Evolutionary conservation across 306 rosid species (phyloP).

Genomic region (Fagus sylvatica): DNA sequence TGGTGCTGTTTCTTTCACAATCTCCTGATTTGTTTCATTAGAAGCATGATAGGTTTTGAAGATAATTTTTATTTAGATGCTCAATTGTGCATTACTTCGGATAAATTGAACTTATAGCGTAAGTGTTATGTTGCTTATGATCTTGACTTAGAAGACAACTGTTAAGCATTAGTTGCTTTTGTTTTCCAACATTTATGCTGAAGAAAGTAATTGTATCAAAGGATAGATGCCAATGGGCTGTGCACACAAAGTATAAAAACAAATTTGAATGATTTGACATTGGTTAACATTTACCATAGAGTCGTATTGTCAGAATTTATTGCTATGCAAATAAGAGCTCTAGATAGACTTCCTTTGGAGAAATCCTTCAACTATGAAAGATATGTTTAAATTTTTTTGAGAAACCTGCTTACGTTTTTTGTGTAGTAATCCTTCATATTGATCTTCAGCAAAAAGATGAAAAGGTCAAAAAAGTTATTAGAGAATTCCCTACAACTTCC

Average conservation of each 20-base stretch:
- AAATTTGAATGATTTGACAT: neutral
- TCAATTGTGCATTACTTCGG: neutral
- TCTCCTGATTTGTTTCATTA: slow-evolving; percentile 10
- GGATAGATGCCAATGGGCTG: neutral
- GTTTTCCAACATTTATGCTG: neutral
- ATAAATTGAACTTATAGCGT: neutral
- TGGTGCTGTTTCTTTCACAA: slow-evolving; percentile 5
- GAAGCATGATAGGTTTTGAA: neutral
- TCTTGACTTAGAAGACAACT: neutral
- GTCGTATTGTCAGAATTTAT: too few species aligned
- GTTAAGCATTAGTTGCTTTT: neutral
- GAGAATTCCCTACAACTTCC: too few species aligned
- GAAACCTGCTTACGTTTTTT: too few species aligned
- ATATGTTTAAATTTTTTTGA: neutral
- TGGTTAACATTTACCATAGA: neutral
- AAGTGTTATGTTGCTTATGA: neutral
- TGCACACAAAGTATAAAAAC: neutral
- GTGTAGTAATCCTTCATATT: too few species aligned
- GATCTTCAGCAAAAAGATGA: too few species aligned
- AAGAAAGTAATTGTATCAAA: neutral
- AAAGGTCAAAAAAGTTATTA: too few species aligned
- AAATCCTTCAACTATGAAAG: neutral
- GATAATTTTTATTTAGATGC: neutral
- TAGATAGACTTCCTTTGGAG: neutral
- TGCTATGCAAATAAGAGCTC: neutral